Evolutionary conservation across 495 filamentous ascomycete species (phyloP).

Genomic region (Symbiotaphrina buchneri): DNA sequence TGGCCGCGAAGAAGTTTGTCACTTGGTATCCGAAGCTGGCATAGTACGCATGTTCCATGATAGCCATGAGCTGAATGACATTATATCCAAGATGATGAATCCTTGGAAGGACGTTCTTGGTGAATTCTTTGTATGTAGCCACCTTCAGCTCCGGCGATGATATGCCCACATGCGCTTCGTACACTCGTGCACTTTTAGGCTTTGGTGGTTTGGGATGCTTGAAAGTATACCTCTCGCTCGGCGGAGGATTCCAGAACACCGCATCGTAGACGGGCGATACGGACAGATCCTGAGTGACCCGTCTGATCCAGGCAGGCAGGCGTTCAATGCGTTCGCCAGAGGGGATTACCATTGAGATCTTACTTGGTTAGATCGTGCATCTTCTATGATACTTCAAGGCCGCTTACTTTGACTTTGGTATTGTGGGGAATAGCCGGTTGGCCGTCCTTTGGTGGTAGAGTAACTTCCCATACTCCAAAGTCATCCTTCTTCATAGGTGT

Average conservation of each 20-base stretch:
- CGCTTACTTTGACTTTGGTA: slow-evolving; percentile 72
- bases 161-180: slow-evolving; percentile 96
- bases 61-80: slow-evolving; percentile 92
- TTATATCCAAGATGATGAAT: slow-evolving; percentile 89
- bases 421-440: slow-evolving; percentile 70
- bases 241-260: slow-evolving; percentile 88
- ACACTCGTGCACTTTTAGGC: slow-evolving; percentile 70
- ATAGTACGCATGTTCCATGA: slow-evolving; percentile 99
- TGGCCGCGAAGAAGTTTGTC: slow-evolving; percentile 96
- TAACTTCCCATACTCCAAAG: slow-evolving; percentile 79
- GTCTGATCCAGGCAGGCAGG: slow-evolving; percentile 88
- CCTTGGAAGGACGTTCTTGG: slow-evolving; percentile 68
- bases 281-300: slow-evolving; percentile 76
- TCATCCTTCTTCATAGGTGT: slow-evolving; percentile 67
- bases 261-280: slow-evolving; percentile 86
- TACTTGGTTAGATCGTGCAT: neutral
- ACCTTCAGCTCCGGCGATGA: slow-evolving; percentile 77
- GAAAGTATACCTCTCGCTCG: slow-evolving; percentile 52
- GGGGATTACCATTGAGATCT: slow-evolving; percentile 74
- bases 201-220: slow-evolving; percentile 65
- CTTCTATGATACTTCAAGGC: neutral
- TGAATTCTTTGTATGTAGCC: slow-evolving; percentile 93
- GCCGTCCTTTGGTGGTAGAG: slow-evolving; percentile 49
- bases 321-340: slow-evolving; percentile 64
- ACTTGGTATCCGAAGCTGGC: slow-evolving; percentile 97